Evolutionary conservation across 768 basidiomycete species (phyloP).

Genomic region (Aureoboletus auriporus): DNA sequence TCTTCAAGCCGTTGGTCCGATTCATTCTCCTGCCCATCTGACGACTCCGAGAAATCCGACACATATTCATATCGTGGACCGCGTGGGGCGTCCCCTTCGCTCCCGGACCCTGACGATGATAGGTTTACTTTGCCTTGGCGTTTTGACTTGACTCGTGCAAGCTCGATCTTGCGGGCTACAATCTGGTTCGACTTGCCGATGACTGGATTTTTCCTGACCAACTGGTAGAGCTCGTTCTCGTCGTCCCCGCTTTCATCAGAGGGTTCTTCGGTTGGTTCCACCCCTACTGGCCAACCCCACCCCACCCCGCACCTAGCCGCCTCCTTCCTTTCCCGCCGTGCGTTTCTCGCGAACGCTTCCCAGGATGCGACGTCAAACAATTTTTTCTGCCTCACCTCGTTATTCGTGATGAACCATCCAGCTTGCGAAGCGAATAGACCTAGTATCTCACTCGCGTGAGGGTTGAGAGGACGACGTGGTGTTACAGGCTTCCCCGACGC

Average conservation of each 20-base stretch:
- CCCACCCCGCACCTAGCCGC: constrained; percentile 24
- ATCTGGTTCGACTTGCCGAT: constrained; percentile 21
- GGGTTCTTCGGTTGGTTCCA: constrained; percentile 1
- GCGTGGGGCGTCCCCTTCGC: constrained; percentile 13
- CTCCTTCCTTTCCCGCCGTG: constrained; percentile 27
- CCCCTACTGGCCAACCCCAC: constrained; percentile 23
- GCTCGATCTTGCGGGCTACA: constrained; percentile 20
- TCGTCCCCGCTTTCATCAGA: constrained; percentile 2
- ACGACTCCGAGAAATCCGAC: constrained; percentile 55
- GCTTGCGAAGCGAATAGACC: constrained; percentile 51
- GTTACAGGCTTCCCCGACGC: constrained; percentile 21
- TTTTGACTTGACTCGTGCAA: constrained; percentile 5
- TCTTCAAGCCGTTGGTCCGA: constrained; percentile 20
- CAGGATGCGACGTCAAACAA: constrained; percentile 45
- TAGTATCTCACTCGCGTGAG: constrained; percentile 49
- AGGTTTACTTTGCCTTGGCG: neutral
- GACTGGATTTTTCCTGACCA: constrained; percentile 25
- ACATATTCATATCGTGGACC: constrained; percentile 36
- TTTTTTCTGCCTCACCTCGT: constrained; percentile 25
- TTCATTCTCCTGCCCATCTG: constrained; percentile 41
- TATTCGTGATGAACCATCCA: constrained; percentile 56
- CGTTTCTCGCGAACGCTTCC: constrained; percentile 40
- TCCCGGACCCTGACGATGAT: constrained; percentile 18
- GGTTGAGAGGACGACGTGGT: constrained; percentile 41
- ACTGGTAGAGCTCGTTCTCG: neutral